Base-by-base conservation (phyloP, 495 filamentous ascomycete genomes). In the Daldinia loculata region DNA sequence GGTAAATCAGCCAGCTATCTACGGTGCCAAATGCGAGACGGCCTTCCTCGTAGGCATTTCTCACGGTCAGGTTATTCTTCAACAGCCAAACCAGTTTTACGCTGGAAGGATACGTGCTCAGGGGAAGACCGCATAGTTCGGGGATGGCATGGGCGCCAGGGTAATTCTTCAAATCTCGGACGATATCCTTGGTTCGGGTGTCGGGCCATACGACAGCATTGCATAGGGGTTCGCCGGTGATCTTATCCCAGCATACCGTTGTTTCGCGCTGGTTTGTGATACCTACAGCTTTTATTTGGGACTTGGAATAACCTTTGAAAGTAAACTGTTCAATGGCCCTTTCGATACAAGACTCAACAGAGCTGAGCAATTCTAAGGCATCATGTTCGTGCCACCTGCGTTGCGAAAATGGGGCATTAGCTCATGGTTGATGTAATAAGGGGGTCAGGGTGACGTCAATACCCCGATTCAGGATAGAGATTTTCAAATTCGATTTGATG, bases 221-320 rank as follows among this genome's bases (percentile, higher is more conserved):
- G 79, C 93, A 88, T 19, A 98, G 82, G 1, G 94, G 88, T 74
- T 97, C 88, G 66, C 95, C 95, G 4, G 94, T 96, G 58, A 88
- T 85, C 75, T 84, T 89, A 77, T 98, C 93, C 95, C 95, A 98
- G 22, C 94, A 91, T 8, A 98, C 82, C 0, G 90, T 93, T 26
- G 95, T 98, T 82, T 98, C 95, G 75, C 95, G 89, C 83, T 98
- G 95, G 81, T 92, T 97, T 63, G 94, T 97, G 78, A 98, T 92
- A 61, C 95, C 95, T 74, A 98, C 87, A 32, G 93, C 89, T 74
- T 92, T 92, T 74, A 98, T 92, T 67, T 93, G 85, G 56, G 84
- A 84, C 56, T 87, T 84, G 22, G 86, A 85, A 80, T 94, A 86
- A 48, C 95, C 95, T 45, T 89, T 80, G 43, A 87, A 84, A 17